These are phyloP conservation scores for Paxillus ammoniavirescens DNA, from an alignment of 768 basidiomycete species.

Conservation along the genomic window DNA sequence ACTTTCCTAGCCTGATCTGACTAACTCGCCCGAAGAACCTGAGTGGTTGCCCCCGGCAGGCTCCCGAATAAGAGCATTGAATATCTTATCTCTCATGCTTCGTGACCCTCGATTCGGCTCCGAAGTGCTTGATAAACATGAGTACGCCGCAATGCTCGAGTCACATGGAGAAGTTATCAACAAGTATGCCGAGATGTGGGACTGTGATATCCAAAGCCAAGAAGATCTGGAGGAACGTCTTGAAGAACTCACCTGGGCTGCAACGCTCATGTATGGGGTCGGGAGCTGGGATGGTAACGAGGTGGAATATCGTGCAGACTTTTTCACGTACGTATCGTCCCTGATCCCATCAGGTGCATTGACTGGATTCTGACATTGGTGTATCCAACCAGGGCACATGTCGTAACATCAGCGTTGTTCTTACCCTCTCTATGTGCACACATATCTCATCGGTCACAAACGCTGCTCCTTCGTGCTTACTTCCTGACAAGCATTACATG, in stretches of 20 bases:
- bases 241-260: constrained; percentile 62
- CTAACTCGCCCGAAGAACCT: constrained; percentile 10
- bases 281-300: constrained; percentile 45
- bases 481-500: constrained; percentile 49
- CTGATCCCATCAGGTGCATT: too few species aligned
- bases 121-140: constrained; percentile 28
- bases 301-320: constrained; percentile 56
- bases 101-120: constrained; percentile 42
- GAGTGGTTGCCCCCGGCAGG: constrained; percentile 25
- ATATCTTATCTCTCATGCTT: constrained; percentile 53
- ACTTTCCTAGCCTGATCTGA: neutral
- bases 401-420: constrained; percentile 68
- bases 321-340: constrained; percentile 52
- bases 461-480: constrained; percentile 57
- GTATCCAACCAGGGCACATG: constrained; percentile 50
- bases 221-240: constrained; percentile 48
- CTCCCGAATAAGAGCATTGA: constrained; percentile 44
- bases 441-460: constrained; percentile 57
- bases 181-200: constrained; percentile 49
- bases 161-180: constrained; percentile 41
- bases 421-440: constrained; percentile 48
- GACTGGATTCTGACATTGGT: constrained; percentile 2
- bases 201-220: constrained; percentile 34
- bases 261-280: constrained; percentile 57
- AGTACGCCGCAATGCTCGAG: constrained; percentile 35